Evolutionary conservation across 306 rosid genomes (phyloP).

Genomic region (Delonix regia): DNA sequence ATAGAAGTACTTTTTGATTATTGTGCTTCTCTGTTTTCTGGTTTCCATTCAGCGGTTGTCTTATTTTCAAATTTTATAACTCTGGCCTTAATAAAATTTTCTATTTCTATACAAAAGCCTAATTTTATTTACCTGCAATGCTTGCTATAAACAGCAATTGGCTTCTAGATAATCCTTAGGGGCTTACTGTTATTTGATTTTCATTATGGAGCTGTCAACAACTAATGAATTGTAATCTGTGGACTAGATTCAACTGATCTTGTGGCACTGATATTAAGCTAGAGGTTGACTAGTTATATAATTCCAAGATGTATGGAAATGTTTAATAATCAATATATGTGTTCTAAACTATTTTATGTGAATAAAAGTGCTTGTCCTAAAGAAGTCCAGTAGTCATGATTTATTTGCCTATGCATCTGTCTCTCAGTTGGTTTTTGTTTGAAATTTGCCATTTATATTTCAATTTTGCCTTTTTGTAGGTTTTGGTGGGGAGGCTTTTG

Average conservation of each 20-base stretch:
- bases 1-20: too few relatives aligned
- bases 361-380: background rate
- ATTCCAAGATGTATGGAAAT: background rate
- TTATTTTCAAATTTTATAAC: background rate
- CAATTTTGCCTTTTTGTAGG: conserved; percentile 51
- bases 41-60: background rate
- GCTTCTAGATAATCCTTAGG: background rate
- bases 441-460: conserved; percentile 28
- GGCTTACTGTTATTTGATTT: background rate
- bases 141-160: background rate
- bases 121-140: background rate
- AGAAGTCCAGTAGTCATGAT: background rate
- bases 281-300: background rate
- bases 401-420: background rate
- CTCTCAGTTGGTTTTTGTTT: conserved; percentile 27
- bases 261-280: background rate
- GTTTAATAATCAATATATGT: background rate
- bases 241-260: background rate
- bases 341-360: background rate
- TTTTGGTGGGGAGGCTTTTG: conserved; percentile 98
- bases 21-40: background rate
- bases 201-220: too few relatives aligned
- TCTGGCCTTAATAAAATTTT: background rate
- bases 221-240: background rate
- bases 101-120: too few relatives aligned